These are phyloP conservation scores for Alternaria ethzedia DNA, from an alignment of 2,329 filamentous ascomycete species.

Conservation along the genomic window DNA sequence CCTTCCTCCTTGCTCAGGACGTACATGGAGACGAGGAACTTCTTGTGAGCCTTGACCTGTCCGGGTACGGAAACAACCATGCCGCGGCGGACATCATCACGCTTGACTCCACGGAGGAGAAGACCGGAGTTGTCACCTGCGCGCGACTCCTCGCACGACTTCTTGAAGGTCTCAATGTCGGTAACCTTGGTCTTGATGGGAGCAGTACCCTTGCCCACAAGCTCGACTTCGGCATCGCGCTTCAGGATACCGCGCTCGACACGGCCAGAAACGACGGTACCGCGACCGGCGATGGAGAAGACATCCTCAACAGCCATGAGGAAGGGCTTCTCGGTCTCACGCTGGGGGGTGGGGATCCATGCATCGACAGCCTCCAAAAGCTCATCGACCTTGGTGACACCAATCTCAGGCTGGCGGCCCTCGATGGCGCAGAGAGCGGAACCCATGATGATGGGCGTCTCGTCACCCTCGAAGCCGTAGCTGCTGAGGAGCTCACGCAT, in stretches of 20 bases:
- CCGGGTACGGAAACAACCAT: constrained; percentile 92
- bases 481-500: constrained; percentile 94
- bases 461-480: constrained; percentile 97
- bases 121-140: constrained; percentile 99
- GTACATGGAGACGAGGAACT: constrained; percentile 96
- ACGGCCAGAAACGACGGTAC: constrained; percentile 95
- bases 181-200: constrained; percentile 99
- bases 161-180: constrained; percentile 99
- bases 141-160: constrained; percentile 94
- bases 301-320: constrained; percentile 91
- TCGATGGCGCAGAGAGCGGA: constrained; percentile 96
- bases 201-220: constrained; percentile 82
- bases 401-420: constrained; percentile 84
- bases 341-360: constrained; percentile 95
- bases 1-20: constrained; percentile 97
- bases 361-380: constrained; percentile 87
- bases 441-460: constrained; percentile 96
- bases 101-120: constrained; percentile 91
- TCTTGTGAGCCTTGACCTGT: constrained; percentile 81
- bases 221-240: constrained; percentile 92
- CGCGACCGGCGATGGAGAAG: constrained; percentile 74
- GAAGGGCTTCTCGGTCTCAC: constrained; percentile 97
- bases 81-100: constrained; percentile 91
- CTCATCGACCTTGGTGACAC: constrained; percentile 85
- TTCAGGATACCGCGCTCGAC: constrained; percentile 95